A percentile compares a stretch with the other conserved stretches of the same genome.
Conservation (phyloP, 257 asterid genomes). For the Anisodus tanguticus region DNA sequence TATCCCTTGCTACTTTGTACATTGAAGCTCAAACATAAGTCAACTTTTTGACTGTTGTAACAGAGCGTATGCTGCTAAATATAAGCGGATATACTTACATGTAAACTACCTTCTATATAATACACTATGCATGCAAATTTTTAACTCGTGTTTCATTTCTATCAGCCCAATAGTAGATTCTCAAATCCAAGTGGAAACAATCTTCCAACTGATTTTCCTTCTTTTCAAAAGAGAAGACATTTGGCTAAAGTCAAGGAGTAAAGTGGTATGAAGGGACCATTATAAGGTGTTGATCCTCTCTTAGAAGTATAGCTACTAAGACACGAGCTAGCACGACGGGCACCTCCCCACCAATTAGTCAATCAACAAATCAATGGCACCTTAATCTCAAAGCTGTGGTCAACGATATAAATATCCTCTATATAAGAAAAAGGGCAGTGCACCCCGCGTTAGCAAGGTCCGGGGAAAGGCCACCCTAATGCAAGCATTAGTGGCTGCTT, state of each 20-base stretch:
- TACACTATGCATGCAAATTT: background rate
- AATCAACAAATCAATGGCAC: background rate
- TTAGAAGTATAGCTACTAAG: background rate
- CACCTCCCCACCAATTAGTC: background rate
- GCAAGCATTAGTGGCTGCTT: too few relatives aligned
- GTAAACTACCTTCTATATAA: slow-evolving; percentile 13
- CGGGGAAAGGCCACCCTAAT: too few relatives aligned
- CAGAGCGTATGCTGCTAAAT: background rate
- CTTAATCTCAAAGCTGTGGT: background rate
- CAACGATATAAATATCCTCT: background rate
- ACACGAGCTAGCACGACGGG: background rate
- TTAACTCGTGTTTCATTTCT: background rate
- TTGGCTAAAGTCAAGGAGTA: background rate
- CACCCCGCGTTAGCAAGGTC: too few relatives aligned
- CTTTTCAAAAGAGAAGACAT: background rate
- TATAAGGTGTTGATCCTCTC: slow-evolving; percentile 5
- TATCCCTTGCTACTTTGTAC: background rate
- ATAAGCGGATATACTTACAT: background rate
- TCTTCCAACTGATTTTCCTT: background rate
- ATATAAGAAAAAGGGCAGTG: too few relatives aligned
- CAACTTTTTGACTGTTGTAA: background rate
- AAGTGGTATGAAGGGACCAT: background rate
- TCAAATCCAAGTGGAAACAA: background rate
- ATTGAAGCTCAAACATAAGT: slow-evolving; percentile 6
- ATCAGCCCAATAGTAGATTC: background rate